Evolutionary conservation across 208 protist species (phyloP), one percentile per base, ranked within the genome.

Genomic region (Crithidia acanthocephali): DNA sequence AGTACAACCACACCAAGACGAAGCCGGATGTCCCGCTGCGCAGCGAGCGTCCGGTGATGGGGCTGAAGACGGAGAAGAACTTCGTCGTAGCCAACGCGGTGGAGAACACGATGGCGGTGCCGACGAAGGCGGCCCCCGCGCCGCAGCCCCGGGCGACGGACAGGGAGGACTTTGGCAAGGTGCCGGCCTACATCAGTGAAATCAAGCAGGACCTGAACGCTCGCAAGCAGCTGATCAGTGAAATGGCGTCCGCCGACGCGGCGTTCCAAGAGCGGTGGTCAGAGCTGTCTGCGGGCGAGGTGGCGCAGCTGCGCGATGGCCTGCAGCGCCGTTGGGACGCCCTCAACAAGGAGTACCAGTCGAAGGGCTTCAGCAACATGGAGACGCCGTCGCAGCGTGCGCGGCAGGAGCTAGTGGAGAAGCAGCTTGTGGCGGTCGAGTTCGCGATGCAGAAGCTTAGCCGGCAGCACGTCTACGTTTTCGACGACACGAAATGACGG

Each of bases 71-170:
- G 2, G 87, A 98, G 33, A 98, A 98, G 77, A 97, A 98, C 65
- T 98, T 92, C 72, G 92, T 98, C 11, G 83, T 98, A 18, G 88
- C 90, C 20, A 98, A 98, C 72, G 95, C 97, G 10, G 97, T 98
- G 6, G 95, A 98, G 53, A 97, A 88, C 68, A 92, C 95, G 66
- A 65, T 97, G 71, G 89, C 91, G 11, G 80, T 95, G 58, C 91
- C 93, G 8, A 86, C 85, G 8, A 97, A 95, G 68, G 74, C 70
- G 4, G 83, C 78, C 15, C 85, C 85, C 9, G 63, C 74, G 11
- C 51, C 71, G 60, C 64, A 84, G 47, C 81, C 80, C 47, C 84
- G 82, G 66, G 79, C 86, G 0, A 87, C 83, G 30, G 86, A 94
- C 45, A 79, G 85, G 6, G 84, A 69, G 45, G 92, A 95, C 77